Evolutionary conservation across 2,329 filamentous ascomycete genomes (phyloP).

Genomic region (Fusarium sp.): DNA sequence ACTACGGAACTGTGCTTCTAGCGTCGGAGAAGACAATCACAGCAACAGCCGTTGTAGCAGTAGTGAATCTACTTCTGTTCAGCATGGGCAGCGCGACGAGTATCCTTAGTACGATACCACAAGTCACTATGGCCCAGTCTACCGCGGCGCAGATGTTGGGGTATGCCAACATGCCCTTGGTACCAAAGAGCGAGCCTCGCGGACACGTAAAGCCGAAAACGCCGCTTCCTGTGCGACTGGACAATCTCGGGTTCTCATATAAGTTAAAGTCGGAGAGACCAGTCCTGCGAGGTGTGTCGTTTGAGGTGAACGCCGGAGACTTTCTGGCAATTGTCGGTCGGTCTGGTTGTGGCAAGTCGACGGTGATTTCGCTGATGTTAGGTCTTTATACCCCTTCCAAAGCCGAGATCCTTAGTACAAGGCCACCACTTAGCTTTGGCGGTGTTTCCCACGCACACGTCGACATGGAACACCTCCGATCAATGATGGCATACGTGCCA

Average conservation of each 20-base stretch:
- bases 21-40: slow-evolving; percentile 57
- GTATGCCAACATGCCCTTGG: slow-evolving; percentile 69
- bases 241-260: slow-evolving; percentile 76
- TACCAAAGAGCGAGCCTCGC: slow-evolving; percentile 66
- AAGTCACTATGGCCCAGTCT: slow-evolving; percentile 79
- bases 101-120: slow-evolving; percentile 80
- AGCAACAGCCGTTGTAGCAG: slow-evolving; percentile 73
- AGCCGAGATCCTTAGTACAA: not conserved
- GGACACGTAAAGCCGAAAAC: slow-evolving; percentile 51
- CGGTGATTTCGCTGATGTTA: slow-evolving; percentile 79
- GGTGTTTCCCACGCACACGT: slow-evolving; percentile 67
- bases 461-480: slow-evolving; percentile 69
- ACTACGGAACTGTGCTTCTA: slow-evolving; percentile 78
- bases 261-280: slow-evolving; percentile 63
- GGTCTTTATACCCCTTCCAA: slow-evolving; percentile 70
- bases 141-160: slow-evolving; percentile 78
- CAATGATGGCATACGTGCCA: slow-evolving; percentile 73
- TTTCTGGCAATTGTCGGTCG: slow-evolving; percentile 83
- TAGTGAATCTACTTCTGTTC: slow-evolving; percentile 87
- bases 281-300: slow-evolving; percentile 73
- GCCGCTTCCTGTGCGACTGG: slow-evolving; percentile 59
- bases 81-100: slow-evolving; percentile 78
- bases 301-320: slow-evolving; percentile 71
- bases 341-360: slow-evolving; percentile 93
- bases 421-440: slow-evolving; percentile 65